Evolutionary conservation across 257 asterid genomes (phyloP), one percentile per base, ranked within the genome.

Genomic region (Dorcoceras hygrometricum): DNA sequence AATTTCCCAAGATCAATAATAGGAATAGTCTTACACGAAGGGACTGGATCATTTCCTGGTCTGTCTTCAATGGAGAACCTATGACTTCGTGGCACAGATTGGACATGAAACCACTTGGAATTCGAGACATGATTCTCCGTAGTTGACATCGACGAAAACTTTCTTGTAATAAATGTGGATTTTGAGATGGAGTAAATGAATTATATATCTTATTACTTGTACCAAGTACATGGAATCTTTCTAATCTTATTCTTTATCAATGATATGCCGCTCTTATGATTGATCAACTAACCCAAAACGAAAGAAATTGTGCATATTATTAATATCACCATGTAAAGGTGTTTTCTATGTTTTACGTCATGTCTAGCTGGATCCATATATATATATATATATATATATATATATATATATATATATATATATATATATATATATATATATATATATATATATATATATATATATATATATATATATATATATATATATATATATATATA

Each of bases 11-110:
- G 71, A 64, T 88, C 81, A 67, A 86, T 72, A 20, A 83, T 73
- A 6, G 89, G 87, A 59, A 82, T 78, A 43, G 72, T 55, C 5
- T 60, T 46, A 69, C 86, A 79, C 24, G 71, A 6, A 1, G 82
- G 83, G 74, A 80, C 62, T 8, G 70, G 72, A 18, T 59, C 50
- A 3, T 71, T 68, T 1, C 90, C 96, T 2, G 93, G 87, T 29
- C 89, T 80, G 22, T 72, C 73, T 67, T 79, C 80, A 14, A 0
- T 14, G 11, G 86, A 54, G 62, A 88, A 80, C 39, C 60, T 60
- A 68, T 82, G 81, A 48, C 75, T 79, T 16, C 62, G 57, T 18
- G 90, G 87, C 46, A 88, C 93, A 57, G 73, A 62, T 80, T 78
- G 62, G 57, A 88, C 85, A 67, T 77, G 22, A 54, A 67, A 84